Evolutionary conservation across 1,284 basidiomycete genomes (phyloP), one percentile per base, ranked within the genome.

Genomic region (Meripilus lineatus): DNA sequence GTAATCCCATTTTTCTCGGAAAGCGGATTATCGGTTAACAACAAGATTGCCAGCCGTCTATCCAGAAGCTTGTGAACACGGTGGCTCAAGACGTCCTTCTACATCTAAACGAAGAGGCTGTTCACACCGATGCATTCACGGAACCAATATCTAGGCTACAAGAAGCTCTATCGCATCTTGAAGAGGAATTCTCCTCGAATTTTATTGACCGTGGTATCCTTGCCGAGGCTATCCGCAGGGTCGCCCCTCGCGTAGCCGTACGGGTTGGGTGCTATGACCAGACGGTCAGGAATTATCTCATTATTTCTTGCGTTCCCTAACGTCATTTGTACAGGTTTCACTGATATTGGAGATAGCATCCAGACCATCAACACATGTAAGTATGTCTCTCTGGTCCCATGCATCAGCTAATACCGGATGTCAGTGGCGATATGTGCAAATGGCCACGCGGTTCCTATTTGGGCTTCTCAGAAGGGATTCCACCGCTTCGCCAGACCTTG

Each of bases 381-480:
- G 80, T 62, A 11, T 53, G 45, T 38, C 56, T 45, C n/a, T 39
- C 23, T 15, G 11, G 40, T 20, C 26, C 50, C 35, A 30, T 30
- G 8, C n/a, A 30, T 10, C 8, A 30, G 14, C 49, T 47, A 22
- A 38, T 23, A 3, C 15, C 35, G 44, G n/a, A n/a, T 50, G 42
- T 45, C 63, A 97, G 81, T 97, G 94, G 94, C 75, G 91, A 62
- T 98, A 96, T 66, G 71, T 83, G 1, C 81, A 92, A 65, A 85
- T 84, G 49, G 84, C 90, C 1, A 69, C 78, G 17, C 79, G 82
- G 32, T 87, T 93, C 60, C 64, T 97, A 24, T 72, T 74, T 23
- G 73, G 77, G 18, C 71, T 95, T 34, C 71, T 92, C 38, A 79
- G 91, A 43, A 75, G 93, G 55, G 93, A 97, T 60, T 65, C 70